Evolutionary conservation across 164 flowering plant genomes (phyloP), one percentile per base, ranked within the genome.

Genomic region (Vitis riparia): DNA sequence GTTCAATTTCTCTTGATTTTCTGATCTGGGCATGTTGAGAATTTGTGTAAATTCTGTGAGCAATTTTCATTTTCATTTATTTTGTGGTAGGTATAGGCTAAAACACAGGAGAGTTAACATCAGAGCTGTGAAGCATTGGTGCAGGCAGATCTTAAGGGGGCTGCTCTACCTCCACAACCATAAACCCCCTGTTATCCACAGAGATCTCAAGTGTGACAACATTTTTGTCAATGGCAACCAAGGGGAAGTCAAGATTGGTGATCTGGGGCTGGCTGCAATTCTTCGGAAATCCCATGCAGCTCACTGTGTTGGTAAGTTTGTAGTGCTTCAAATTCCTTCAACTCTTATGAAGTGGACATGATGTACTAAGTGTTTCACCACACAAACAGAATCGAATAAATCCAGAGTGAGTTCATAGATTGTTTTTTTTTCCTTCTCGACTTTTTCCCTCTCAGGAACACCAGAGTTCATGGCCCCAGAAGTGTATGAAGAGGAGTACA

Each of bases 391-490:
- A 23, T 23, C 27, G 27, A 23, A 37, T 37, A 37, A 37, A 37
- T 37, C 44, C 44, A 37, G 44, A 37, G 44, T 37, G 7, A 37
- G 44, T 37, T 37, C 44, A 37, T 37, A 37, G 44, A 37, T 37
- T 5, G 23, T 37, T 37, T 37, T 37, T 37, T 1, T 23, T 16
- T 72, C 8, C 53, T 69, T 23, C 51, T 14, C 50, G 48, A 30
- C 49, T 65, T 51, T 59, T 47, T 47, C 7, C 62, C 13, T 57
- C 47, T 67, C 81, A 95, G 99, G 99, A 70, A 95, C 99, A 32
- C 99, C 99, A 7, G 99, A 95, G 75, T 95, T 95, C 85, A 94
- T 94, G 99, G 99, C 99, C 11, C 99, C 99, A 4, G 99, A 95
- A 79, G 92, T 95, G 30, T 95, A 88, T 76, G 88, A 86, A 72